phyloP scores from a whole-genome alignment of 176 grass and related monocot genomes.

The Thalia dealbata region DNA sequence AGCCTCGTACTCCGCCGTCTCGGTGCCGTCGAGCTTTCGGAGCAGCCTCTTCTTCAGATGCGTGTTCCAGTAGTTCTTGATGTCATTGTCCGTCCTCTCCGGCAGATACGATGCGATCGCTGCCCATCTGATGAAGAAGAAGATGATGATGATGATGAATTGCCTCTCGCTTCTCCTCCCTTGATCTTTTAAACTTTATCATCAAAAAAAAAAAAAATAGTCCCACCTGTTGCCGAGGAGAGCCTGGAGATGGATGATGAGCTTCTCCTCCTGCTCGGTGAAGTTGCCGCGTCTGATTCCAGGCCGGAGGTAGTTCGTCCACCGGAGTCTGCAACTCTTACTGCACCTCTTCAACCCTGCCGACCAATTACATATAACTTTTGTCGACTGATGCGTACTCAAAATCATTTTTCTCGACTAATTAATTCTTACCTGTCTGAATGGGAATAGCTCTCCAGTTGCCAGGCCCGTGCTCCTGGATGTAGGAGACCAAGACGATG shows the following conservation, averaged over 20 bases:
- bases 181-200: too few relatives aligned
- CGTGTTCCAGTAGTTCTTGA: slow-evolving; percentile 20
- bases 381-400: too few relatives aligned
- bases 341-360: slow-evolving; percentile 9
- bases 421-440: background rate
- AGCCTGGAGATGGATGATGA: slow-evolving; percentile 6
- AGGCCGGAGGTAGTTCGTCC: slow-evolving; percentile 13
- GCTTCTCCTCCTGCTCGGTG: slow-evolving; percentile 10
- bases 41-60: slow-evolving; percentile 14
- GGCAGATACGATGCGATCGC: slow-evolving; percentile 11
- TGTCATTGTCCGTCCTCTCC: slow-evolving; percentile 10
- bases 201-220: too few relatives aligned
- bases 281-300: slow-evolving; percentile 15
- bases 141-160: too few relatives aligned
- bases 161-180: too few relatives aligned
- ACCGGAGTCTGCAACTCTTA: slow-evolving; percentile 15
- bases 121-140: background rate
- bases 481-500: slow-evolving; percentile 10
- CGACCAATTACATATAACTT: too few relatives aligned
- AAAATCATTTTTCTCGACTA: too few relatives aligned
- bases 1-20: background rate
- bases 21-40: background rate
- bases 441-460: slow-evolving; percentile 14
- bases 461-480: slow-evolving; percentile 8
- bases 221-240: slow-evolving; percentile 11